Percentiles rank a stretch among this genome's conserved stretches.
Evolutionary conservation across 768 basidiomycete genomes (phyloP).

Genomic region (Leccinum obscurum): DNA sequence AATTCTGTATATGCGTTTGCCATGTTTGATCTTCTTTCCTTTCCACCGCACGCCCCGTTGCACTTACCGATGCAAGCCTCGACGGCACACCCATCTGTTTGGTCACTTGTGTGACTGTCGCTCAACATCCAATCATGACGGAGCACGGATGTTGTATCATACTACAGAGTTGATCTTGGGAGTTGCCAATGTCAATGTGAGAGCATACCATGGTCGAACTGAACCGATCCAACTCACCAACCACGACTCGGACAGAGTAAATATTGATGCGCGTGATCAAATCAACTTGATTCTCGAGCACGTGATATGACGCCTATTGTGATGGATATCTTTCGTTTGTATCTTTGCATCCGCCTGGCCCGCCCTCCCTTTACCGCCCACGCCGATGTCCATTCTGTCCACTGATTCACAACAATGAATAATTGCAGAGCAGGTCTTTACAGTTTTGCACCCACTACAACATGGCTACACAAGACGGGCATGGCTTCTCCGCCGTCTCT

Average conservation of each 20-base stretch:
- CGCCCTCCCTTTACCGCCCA: neutral
- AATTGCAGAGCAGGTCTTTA: slow-evolving; percentile 31
- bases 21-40: slow-evolving; percentile 10
- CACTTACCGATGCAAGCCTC: slow-evolving; percentile 2
- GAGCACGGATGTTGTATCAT: neutral
- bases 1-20: slow-evolving; percentile 20
- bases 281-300: slow-evolving; percentile 20
- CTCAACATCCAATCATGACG: neutral
- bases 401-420: slow-evolving; percentile 19
- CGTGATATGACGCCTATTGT: slow-evolving; percentile 22
- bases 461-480: slow-evolving; percentile 24
- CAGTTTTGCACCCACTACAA: slow-evolving; percentile 20
- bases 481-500: slow-evolving; percentile 27
- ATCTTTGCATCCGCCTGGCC: neutral
- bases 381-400: slow-evolving; percentile 6
- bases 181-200: neutral
- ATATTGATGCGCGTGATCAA: neutral
- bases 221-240: neutral
- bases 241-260: neutral
- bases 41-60: slow-evolving; percentile 1
- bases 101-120: neutral
- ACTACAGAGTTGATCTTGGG: neutral
- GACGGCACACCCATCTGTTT: neutral
- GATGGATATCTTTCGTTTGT: neutral
- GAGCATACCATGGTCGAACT: neutral